A percentile compares a stretch with the other conserved stretches of the same genome.
These are phyloP conservation scores for Streptanthus diversifolius DNA, from an alignment of 345 rosid species.

Conservation along the genomic window DNA sequence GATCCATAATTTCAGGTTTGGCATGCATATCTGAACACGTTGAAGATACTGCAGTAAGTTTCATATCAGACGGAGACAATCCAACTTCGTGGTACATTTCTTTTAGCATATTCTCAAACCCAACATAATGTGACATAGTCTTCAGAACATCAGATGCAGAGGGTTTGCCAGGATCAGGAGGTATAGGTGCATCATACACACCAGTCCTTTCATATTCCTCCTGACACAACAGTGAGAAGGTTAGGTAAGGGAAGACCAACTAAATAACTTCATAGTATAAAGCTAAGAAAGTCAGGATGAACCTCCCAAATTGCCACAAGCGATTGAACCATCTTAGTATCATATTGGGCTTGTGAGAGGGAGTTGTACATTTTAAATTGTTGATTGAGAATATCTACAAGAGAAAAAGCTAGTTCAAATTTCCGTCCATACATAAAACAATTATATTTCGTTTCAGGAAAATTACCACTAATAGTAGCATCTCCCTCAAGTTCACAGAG, in stretches of 20 bases:
- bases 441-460: constrained; percentile 13
- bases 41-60: constrained; percentile 29
- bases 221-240: constrained; percentile 38
- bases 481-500: constrained; percentile 96
- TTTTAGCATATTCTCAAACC: constrained; percentile 44
- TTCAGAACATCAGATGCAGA: constrained; percentile 61
- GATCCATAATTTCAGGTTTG: constrained; percentile 31
- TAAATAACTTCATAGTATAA: constrained; percentile 1
- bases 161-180: constrained; percentile 73
- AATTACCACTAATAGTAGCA: constrained; percentile 64
- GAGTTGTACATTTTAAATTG: constrained; percentile 57
- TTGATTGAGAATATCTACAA: constrained; percentile 78
- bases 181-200: constrained; percentile 44
- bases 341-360: constrained; percentile 70
- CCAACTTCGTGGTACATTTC: constrained; percentile 41
- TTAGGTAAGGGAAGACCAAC: constrained; percentile 22
- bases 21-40: constrained; percentile 35
- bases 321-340: constrained; percentile 90
- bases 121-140: constrained; percentile 50
- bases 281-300: constrained; percentile 21
- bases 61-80: constrained; percentile 29
- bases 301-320: constrained; percentile 99
- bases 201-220: constrained; percentile 88
- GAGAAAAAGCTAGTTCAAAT: constrained; percentile 20
- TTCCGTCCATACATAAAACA: not conserved